A percentile compares a stretch with the other conserved stretches of the same genome.
Conservation (phyloP, 73 alveolate genomes). For the Paramecium tetraurelia region DNA sequence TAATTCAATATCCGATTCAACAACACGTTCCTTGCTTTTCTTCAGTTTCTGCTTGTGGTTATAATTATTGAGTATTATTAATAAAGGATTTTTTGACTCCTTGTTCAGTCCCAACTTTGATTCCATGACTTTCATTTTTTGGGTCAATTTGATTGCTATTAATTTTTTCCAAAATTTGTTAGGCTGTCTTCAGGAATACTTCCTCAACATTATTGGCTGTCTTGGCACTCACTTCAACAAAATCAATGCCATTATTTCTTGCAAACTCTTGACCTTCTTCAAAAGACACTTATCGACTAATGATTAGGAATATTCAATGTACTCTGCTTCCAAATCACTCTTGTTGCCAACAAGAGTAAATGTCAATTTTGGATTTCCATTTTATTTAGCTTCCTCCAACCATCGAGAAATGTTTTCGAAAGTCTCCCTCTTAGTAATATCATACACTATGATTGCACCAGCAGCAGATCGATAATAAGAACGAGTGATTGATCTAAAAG, state of each 20-base stretch:
- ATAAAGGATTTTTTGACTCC: neutral
- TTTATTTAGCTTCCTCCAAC: conserved; percentile 87
- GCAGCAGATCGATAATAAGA: conserved; percentile 90
- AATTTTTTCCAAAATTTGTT: conserved; percentile 53
- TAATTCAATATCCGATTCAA: neutral
- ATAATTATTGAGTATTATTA: neutral
- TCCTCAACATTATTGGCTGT: conserved; percentile 69
- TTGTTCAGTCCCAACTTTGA: conserved; percentile 59
- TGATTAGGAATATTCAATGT: neutral
- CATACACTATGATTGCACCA: conserved; percentile 94
- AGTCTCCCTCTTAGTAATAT: conserved; percentile 78
- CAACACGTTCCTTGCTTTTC: neutral
- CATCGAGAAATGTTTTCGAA: conserved; percentile 81
- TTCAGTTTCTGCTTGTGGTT: neutral
- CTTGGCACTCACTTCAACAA: conserved; percentile 72
- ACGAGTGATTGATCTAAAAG: conserved; percentile 87
- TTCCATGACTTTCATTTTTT: conserved; percentile 57
- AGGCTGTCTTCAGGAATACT: conserved; percentile 60
- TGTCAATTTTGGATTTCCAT: conserved; percentile 83
- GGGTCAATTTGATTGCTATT: conserved; percentile 53
- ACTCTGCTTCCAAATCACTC: conserved; percentile 78
- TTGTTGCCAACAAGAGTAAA: conserved; percentile 92
- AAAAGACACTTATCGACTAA: conserved; percentile 62
- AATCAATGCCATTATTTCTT: conserved; percentile 57
- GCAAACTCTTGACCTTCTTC: conserved; percentile 78